phyloP scores from a whole-genome alignment of 768 basidiomycete genomes.

The Lyophyllum atratum region DNA sequence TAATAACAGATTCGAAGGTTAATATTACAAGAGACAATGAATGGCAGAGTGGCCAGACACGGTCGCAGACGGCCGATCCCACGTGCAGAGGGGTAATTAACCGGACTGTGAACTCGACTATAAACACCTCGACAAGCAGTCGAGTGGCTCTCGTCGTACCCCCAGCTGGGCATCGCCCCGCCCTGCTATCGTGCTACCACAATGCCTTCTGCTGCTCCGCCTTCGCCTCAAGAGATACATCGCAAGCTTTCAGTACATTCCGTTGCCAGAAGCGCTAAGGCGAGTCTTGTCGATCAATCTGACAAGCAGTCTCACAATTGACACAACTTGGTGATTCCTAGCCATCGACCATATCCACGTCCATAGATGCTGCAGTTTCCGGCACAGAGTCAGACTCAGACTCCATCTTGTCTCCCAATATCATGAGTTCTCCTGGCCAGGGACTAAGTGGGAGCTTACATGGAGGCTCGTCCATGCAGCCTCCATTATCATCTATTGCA shows the following conservation, averaged over 20 bases:
- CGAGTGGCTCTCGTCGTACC: slow-evolving; percentile 1
- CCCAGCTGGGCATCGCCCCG: background rate
- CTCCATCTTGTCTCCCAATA: slow-evolving; percentile 61
- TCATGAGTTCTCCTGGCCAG: slow-evolving; percentile 40
- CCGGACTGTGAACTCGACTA: slow-evolving; percentile 6
- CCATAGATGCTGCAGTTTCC: slow-evolving; percentile 42
- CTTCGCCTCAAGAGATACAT: slow-evolving; percentile 84
- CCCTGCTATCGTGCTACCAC: background rate
- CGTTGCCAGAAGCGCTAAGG: slow-evolving; percentile 53
- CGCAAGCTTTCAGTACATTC: slow-evolving; percentile 83
- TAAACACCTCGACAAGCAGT: slow-evolving; percentile 1
- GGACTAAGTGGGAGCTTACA: slow-evolving; percentile 24
- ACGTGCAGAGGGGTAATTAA: slow-evolving; percentile 8
- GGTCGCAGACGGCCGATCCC: background rate
- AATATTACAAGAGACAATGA: background rate
- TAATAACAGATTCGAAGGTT: background rate
- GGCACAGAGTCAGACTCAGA: slow-evolving; percentile 90
- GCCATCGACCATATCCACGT: slow-evolving; percentile 21
- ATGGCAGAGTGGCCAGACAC: background rate
- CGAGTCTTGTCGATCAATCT: slow-evolving; percentile 23
- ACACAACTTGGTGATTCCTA: slow-evolving; percentile 13
- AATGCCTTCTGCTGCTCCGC: slow-evolving; percentile 58
- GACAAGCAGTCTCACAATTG: slow-evolving; percentile 6
- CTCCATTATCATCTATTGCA: slow-evolving; percentile 74
- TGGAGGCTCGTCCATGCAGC: slow-evolving; percentile 39